These are phyloP conservation scores for Ceraceosorus guamensis DNA, from an alignment of 1,284 basidiomycete genomes.

Conservation along the genomic window DNA sequence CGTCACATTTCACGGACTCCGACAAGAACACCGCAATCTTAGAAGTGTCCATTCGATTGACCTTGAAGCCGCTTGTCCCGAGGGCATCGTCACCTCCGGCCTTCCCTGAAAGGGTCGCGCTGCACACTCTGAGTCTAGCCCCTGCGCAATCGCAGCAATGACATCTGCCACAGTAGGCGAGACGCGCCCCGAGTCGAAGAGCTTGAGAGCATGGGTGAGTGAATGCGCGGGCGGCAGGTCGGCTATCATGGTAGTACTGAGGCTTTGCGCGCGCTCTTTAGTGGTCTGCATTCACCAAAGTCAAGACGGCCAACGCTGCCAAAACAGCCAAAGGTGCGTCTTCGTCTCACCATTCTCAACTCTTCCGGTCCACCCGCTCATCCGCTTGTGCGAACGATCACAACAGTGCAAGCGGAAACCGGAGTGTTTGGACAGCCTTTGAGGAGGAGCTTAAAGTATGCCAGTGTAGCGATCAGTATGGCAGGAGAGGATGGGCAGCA, in stretches of 20 bases:
- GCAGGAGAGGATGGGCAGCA: conserved; percentile 55
- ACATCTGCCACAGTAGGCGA: no score
- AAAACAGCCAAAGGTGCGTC: conserved; percentile 21
- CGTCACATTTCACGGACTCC: no score
- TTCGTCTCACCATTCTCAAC: conserved; percentile 1
- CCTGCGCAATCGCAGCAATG: no score
- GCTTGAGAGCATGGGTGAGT: neutral
- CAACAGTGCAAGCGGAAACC: neutral
- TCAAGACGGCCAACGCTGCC: conserved; percentile 5
- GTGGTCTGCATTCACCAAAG: conserved; percentile 39
- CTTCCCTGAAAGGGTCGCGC: no score
- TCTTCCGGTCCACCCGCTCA: neutral
- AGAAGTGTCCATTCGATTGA: no score
- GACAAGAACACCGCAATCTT: no score
- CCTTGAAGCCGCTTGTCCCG: no score
- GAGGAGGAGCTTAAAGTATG: conserved; percentile 72
- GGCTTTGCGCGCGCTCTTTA: neutral
- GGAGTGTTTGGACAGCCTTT: conserved; percentile 77
- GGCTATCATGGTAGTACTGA: conserved; percentile 53
- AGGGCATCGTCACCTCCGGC: no score
- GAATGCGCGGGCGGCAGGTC: conserved; percentile 21
- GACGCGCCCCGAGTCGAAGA: neutral
- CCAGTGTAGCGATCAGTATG: conserved; percentile 91
- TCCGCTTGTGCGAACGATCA: neutral
- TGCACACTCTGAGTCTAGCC: no score